These are phyloP conservation scores for Fraxinus baroniana DNA, from an alignment of 305 asterid genomes.

Conservation along the genomic window DNA sequence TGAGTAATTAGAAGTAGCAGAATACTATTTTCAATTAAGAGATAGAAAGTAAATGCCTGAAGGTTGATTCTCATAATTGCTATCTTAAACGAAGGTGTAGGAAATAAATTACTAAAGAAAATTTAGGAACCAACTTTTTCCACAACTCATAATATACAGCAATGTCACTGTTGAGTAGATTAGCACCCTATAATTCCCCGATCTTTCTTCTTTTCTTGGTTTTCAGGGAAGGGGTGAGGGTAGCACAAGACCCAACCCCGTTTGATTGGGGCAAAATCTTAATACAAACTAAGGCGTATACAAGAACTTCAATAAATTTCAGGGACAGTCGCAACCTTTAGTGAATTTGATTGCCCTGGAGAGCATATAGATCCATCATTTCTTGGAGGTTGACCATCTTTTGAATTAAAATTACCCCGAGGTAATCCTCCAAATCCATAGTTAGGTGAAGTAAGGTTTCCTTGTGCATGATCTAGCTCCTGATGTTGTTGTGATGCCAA, in stretches of 20 bases:
- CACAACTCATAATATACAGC: neutral
- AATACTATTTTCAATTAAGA: neutral
- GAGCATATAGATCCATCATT: conserved; percentile 97
- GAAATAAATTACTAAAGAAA: neutral
- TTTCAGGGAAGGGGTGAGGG: neutral
- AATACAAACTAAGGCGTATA: neutral
- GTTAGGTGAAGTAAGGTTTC: conserved; percentile 68
- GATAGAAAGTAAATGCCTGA: neutral
- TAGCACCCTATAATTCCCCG: neutral
- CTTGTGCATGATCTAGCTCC: conserved; percentile 88
- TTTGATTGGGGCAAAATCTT: neutral
- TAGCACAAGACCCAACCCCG: neutral
- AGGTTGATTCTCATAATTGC: neutral
- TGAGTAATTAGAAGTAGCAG: neutral
- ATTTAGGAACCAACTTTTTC: neutral
- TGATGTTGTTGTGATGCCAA: conserved; percentile 95
- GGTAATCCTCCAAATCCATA: conserved; percentile 88
- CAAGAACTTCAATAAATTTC: neutral
- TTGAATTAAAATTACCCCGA: conserved; percentile 68
- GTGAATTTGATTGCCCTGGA: conserved; percentile 88
- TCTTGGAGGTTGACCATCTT: conserved; percentile 89
- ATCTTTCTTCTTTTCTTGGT: neutral
- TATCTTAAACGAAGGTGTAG: neutral
- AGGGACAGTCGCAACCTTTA: conserved; percentile 56
- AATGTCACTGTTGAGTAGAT: neutral